A percentile compares a stretch with the other conserved stretches of the same genome.
These are phyloP conservation scores for Penicillium crystallinum DNA, from an alignment of 495 filamentous ascomycete genomes.

Conservation along the genomic window DNA sequence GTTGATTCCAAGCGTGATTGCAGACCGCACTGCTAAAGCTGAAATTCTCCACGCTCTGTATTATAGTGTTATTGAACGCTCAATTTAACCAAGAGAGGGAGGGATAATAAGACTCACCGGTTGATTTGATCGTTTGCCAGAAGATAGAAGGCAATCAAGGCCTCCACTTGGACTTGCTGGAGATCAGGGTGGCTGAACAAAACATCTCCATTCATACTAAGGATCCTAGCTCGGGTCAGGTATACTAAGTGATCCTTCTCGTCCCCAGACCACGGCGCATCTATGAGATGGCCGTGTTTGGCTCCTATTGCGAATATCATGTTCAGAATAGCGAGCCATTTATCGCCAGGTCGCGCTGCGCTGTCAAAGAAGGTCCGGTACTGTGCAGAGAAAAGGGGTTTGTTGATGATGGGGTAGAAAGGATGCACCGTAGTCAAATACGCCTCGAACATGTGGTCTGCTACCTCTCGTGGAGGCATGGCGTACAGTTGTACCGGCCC, in stretches of 20 bases:
- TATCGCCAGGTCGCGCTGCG: slow-evolving; percentile 37
- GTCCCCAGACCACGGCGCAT: slow-evolving; percentile 45
- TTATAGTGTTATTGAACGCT: neutral
- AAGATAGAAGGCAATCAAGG: slow-evolving; percentile 57
- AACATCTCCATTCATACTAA: slow-evolving; percentile 50
- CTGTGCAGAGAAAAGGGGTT: slow-evolving; percentile 40
- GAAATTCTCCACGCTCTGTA: slow-evolving; percentile 58
- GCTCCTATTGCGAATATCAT: slow-evolving; percentile 62
- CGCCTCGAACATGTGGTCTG: slow-evolving; percentile 50
- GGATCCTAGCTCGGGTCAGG: slow-evolving; percentile 53
- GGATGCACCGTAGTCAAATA: slow-evolving; percentile 58
- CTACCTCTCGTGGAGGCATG: slow-evolving; percentile 49
- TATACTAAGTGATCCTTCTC: slow-evolving; percentile 45
- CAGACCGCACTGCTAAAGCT: slow-evolving; percentile 57
- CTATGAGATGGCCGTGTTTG: slow-evolving; percentile 51
- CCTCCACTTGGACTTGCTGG: slow-evolving; percentile 58
- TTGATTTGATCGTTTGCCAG: slow-evolving; percentile 59
- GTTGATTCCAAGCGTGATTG: slow-evolving; percentile 58
- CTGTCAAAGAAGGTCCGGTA: slow-evolving; percentile 43
- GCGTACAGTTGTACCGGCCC: slow-evolving; percentile 48
- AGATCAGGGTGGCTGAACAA: slow-evolving; percentile 55
- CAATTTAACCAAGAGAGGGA: neutral
- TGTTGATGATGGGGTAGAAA: slow-evolving; percentile 56
- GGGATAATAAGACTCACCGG: slow-evolving; percentile 39
- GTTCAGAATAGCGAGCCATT: slow-evolving; percentile 61